phyloP scores from a whole-genome alignment of 257 asterid species.

The Echites panduratus region DNA sequence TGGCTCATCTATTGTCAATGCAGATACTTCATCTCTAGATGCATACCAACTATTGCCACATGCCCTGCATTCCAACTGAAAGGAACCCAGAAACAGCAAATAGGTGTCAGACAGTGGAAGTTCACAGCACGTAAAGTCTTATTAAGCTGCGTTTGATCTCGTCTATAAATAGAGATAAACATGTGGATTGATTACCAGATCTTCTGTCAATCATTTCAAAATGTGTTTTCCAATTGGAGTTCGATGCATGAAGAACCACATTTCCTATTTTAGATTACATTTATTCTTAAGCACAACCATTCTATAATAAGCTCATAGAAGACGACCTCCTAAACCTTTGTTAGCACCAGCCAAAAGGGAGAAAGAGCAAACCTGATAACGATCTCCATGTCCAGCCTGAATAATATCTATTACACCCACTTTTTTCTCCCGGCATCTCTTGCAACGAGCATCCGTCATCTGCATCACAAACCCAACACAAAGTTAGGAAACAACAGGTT shows the following conservation, averaged over 20 bases:
- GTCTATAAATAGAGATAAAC: not conserved
- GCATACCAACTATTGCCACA: conserved; percentile 85
- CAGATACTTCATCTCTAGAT: conserved; percentile 67
- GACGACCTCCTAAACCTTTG: not conserved
- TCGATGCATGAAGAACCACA: not conserved
- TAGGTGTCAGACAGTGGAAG: not conserved
- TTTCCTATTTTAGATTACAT: too few relatives aligned
- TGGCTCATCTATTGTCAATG: conserved; percentile 59
- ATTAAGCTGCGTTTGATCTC: not conserved
- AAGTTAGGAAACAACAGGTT: conserved; percentile 3
- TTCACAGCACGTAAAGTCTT: not conserved
- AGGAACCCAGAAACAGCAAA: not conserved
- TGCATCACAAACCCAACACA: conserved; percentile 22
- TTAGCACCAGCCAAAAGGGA: not conserved
- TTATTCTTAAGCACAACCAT: not conserved
- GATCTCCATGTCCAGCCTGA: conserved; percentile 70
- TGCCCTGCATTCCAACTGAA: conserved; percentile 69
- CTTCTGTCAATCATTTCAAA: not conserved
- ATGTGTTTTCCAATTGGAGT: not conserved
- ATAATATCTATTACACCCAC: conserved; percentile 65
- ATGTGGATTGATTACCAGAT: not conserved
- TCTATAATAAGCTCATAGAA: not conserved
- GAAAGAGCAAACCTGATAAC: conserved; percentile 51
- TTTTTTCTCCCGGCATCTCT: conserved; percentile 57
- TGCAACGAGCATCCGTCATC: conserved; percentile 94